Conservation (phyloP, 2,329 filamentous ascomycete genomes). For the Aureobasidium sp. region DNA sequence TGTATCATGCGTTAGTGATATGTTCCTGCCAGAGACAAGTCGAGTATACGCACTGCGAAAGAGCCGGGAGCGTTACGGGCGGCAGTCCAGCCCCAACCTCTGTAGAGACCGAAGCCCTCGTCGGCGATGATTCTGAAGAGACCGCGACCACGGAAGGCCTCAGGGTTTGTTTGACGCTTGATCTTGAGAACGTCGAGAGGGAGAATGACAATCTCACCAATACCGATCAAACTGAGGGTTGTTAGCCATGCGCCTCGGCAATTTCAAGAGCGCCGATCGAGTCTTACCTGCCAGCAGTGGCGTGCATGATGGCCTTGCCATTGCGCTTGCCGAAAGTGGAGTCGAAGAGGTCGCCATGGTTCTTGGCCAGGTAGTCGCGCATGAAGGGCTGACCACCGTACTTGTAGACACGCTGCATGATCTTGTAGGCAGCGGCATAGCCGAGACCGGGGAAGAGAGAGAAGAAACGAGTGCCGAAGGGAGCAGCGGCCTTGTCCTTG, state of each 20-base stretch:
- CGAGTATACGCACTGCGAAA: slow-evolving; percentile 66
- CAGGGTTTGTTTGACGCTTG: slow-evolving; percentile 98
- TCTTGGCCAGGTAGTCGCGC: slow-evolving; percentile 72
- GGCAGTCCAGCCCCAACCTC: slow-evolving; percentile 95
- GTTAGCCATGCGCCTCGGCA: not conserved
- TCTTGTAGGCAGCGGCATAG: slow-evolving; percentile 97
- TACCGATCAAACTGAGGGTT: slow-evolving; percentile 68
- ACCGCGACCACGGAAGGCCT: slow-evolving; percentile 91
- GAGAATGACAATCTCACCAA: slow-evolving; percentile 91
- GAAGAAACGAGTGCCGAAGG: slow-evolving; percentile 70
- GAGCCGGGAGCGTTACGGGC: slow-evolving; percentile 94
- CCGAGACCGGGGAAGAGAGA: slow-evolving; percentile 95
- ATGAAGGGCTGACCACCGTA: slow-evolving; percentile 96
- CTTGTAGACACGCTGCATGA: slow-evolving; percentile 95
- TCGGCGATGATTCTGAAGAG: slow-evolving; percentile 83
- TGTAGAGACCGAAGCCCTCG: slow-evolving; percentile 91
- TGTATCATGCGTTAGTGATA: slow-evolving; percentile 28
- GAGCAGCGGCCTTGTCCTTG: slow-evolving; percentile 71
- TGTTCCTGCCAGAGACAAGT: not conserved
- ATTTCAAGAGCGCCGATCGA: not conserved
- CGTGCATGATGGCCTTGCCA: slow-evolving; percentile 97
- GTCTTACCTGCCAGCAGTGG: slow-evolving; percentile 75
- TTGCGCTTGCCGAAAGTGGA: slow-evolving; percentile 89
- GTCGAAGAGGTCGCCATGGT: slow-evolving; percentile 82
- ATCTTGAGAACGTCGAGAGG: slow-evolving; percentile 98